Percentiles rank a stretch among this genome's conserved stretches.
Conservation (phyloP, 345 rosid species). For the Chamaenerion angustifolium region DNA sequence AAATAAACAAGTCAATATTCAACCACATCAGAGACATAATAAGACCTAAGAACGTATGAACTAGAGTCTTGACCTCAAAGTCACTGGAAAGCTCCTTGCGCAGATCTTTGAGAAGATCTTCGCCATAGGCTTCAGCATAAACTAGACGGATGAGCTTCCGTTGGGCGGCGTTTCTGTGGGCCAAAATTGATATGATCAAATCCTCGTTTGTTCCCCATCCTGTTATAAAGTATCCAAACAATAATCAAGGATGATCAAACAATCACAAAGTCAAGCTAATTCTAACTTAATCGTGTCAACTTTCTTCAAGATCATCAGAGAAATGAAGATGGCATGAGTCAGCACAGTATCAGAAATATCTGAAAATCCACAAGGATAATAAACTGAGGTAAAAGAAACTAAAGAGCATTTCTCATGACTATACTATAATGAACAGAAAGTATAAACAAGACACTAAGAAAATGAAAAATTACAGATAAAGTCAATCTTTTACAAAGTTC, state of each 20-base stretch:
- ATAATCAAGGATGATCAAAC: neutral
- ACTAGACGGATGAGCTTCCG: conserved; percentile 42
- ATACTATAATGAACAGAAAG: too few species aligned
- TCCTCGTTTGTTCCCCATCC: conserved; percentile 94
- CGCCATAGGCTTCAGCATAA: conserved; percentile 55
- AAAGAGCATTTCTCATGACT: too few species aligned
- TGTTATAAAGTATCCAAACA: conserved; percentile 12
- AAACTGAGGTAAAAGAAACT: too few species aligned
- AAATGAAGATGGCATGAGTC: too few species aligned
- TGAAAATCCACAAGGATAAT: too few species aligned
- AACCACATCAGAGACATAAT: neutral
- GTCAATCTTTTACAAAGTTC: too few species aligned
- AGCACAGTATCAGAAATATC: too few species aligned
- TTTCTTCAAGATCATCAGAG: too few species aligned
- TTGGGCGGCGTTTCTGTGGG: conserved; percentile 64
- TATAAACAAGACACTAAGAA: too few species aligned
- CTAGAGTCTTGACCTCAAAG: conserved; percentile 53
- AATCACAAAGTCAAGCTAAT: too few species aligned
- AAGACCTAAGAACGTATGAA: neutral
- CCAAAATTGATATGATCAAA: conserved; percentile 63
- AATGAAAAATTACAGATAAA: too few species aligned
- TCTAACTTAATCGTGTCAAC: too few species aligned
- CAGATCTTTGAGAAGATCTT: conserved; percentile 59
- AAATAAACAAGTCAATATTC: conserved; percentile 4
- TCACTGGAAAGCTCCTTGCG: conserved; percentile 76